Percentiles rank a stretch among this genome's conserved stretches.
Conservation (phyloP, 2,329 filamentous ascomycete genomes). For the Phyllosticta paracitricarpa region DNA sequence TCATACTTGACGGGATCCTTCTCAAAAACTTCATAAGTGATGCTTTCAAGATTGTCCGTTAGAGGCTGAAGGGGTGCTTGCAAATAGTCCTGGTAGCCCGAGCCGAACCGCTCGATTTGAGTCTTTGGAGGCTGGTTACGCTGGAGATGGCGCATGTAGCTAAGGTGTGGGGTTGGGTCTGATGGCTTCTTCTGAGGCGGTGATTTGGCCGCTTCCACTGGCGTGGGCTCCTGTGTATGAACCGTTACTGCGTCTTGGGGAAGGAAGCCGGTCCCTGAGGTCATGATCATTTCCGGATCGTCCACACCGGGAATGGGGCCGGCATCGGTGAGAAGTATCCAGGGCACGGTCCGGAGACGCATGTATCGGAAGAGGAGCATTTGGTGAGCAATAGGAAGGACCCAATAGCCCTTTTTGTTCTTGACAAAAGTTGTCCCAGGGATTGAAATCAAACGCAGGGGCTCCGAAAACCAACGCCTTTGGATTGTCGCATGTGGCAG, state of each 20-base stretch:
- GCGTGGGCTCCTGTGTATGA: constrained; percentile 43
- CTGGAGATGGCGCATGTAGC: constrained; percentile 78
- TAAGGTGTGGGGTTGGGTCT: constrained; percentile 56
- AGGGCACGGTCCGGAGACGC: constrained; percentile 47
- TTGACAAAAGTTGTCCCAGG: constrained; percentile 44
- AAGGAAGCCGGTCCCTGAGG: constrained; percentile 25
- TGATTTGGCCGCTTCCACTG: constrained; percentile 52
- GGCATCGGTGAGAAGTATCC: constrained; percentile 51
- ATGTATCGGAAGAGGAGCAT: constrained; percentile 47
- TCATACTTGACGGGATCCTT: constrained; percentile 97
- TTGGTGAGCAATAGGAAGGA: constrained; percentile 49
- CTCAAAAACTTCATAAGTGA: constrained; percentile 97
- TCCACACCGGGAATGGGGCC: constrained; percentile 43
- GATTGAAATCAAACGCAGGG: constrained; percentile 46
- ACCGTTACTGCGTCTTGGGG: constrained; percentile 33
- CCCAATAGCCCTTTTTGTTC: constrained; percentile 49
- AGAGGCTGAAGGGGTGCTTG: constrained; percentile 91
- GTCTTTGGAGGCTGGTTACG: constrained; percentile 61
- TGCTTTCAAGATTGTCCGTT: constrained; percentile 91
- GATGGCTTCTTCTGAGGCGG: constrained; percentile 34
- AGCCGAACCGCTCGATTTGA: constrained; percentile 55
- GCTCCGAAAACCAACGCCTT: constrained; percentile 54
- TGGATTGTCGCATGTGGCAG: constrained; percentile 48
- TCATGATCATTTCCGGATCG: constrained; percentile 28
- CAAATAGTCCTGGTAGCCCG: constrained; percentile 83